Percentiles rank a stretch among this genome's conserved stretches.
phyloP scores from a whole-genome alignment of 192 early-diverging fungal genomes.

The Diversispora eburnea region DNA sequence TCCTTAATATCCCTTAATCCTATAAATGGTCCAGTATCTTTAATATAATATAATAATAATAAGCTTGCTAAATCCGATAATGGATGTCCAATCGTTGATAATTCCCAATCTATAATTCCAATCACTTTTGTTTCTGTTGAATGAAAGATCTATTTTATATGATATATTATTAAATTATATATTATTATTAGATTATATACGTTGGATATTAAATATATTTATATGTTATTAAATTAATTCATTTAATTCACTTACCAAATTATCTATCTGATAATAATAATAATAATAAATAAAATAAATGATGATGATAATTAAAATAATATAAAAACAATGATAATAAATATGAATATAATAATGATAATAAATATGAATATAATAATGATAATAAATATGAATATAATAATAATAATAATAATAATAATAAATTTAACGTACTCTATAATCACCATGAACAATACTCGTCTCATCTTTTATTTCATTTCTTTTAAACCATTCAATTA shows the following conservation, averaged over 20 bases:
- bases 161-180: slow-evolving; percentile 27
- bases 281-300: too few species aligned
- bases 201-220: background rate
- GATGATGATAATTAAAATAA: background rate
- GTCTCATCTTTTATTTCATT: slow-evolving; percentile 71
- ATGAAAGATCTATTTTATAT: slow-evolving; percentile 62
- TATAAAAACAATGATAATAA: background rate
- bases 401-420: background rate
- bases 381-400: too few species aligned
- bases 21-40: slow-evolving; percentile 28
- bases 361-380: background rate
- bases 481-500: slow-evolving; percentile 69
- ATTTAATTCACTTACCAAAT: slow-evolving; percentile 45
- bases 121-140: slow-evolving; percentile 68
- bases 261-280: slow-evolving; percentile 52
- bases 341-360: background rate
- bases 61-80: slow-evolving; percentile 87
- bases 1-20: slow-evolving; percentile 45
- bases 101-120: slow-evolving; percentile 90
- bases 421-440: slow-evolving; percentile 53
- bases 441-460: slow-evolving; percentile 91
- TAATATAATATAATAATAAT: slow-evolving; percentile 66
- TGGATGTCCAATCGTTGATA: slow-evolving; percentile 89
- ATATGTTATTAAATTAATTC: background rate
- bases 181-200: too few species aligned